phyloP scores from a whole-genome alignment of 2,329 filamentous ascomycete species.

The Herpotrichia juniperi region DNA sequence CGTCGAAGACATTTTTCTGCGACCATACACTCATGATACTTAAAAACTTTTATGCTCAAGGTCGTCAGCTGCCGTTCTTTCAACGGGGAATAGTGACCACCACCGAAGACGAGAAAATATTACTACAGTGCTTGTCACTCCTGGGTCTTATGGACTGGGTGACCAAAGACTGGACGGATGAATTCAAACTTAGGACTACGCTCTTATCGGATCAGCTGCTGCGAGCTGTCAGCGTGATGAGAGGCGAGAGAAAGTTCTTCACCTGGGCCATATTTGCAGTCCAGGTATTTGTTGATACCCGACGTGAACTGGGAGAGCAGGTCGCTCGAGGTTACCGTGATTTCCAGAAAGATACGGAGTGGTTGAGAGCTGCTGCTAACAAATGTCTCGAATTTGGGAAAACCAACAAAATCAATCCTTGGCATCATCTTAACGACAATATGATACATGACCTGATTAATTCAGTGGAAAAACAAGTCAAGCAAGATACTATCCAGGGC shows the following conservation, averaged over 20 bases:
- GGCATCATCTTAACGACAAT: neutral
- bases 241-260: neutral
- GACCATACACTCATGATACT: neutral
- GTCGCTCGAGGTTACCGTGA: neutral
- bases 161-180: too few relatives aligned
- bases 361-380: neutral
- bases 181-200: too few relatives aligned
- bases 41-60: neutral
- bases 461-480: neutral
- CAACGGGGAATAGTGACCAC: too few relatives aligned
- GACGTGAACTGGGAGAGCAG: slow-evolving; percentile 6
- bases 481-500: neutral
- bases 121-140: neutral
- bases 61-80: too few relatives aligned
- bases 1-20: slow-evolving; percentile 2
- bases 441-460: neutral
- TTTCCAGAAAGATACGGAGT: neutral
- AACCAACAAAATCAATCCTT: neutral
- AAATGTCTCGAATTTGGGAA: neutral
- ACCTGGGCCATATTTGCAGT: slow-evolving; percentile 16
- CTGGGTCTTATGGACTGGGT: neutral
- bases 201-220: neutral
- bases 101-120: neutral
- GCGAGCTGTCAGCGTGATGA: neutral
- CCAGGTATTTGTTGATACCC: slow-evolving; percentile 18